Evolutionary conservation across 2,329 filamentous ascomycete genomes (phyloP).

Genomic region (Ophiostoma pallidulum): DNA sequence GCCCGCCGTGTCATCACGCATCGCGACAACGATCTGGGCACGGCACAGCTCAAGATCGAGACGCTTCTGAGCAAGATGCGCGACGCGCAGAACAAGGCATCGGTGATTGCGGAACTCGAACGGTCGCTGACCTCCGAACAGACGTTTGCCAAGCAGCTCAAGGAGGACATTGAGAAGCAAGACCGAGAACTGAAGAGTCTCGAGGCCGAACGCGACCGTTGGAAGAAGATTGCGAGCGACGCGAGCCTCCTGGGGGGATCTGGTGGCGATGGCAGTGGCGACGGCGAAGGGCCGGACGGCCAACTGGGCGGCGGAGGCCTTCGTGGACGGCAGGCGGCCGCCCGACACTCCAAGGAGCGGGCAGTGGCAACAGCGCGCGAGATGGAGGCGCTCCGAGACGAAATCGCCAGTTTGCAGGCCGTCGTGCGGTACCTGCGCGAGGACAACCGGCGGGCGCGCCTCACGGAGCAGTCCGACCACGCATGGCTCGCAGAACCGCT

Average conservation of each 20-base stretch:
- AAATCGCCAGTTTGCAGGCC: constrained; percentile 55
- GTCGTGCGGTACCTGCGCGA: constrained; percentile 59
- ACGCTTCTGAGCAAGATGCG: constrained; percentile 81
- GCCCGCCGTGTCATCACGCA: constrained; percentile 61
- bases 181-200: constrained; percentile 56
- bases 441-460: constrained; percentile 54
- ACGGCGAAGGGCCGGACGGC: background rate
- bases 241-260: constrained; percentile 44
- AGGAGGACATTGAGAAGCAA: constrained; percentile 57
- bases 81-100: constrained; percentile 69
- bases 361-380: constrained; percentile 63
- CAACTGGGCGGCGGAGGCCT: background rate
- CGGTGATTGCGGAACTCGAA: constrained; percentile 58
- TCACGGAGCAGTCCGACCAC: constrained; percentile 44
- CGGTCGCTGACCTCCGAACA: constrained; percentile 44
- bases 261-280: background rate
- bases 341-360: constrained; percentile 38
- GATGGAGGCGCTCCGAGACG: constrained; percentile 60
- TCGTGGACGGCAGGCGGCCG: constrained; percentile 27
- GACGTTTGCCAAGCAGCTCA: constrained; percentile 41
- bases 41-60: constrained; percentile 84
- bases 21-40: constrained; percentile 75
- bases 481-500: constrained; percentile 59
- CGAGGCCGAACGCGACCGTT: constrained; percentile 58
- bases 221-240: constrained; percentile 61